phyloP scores from a whole-genome alignment of 2,329 filamentous ascomycete species.

The Alternaria sp. region DNA sequence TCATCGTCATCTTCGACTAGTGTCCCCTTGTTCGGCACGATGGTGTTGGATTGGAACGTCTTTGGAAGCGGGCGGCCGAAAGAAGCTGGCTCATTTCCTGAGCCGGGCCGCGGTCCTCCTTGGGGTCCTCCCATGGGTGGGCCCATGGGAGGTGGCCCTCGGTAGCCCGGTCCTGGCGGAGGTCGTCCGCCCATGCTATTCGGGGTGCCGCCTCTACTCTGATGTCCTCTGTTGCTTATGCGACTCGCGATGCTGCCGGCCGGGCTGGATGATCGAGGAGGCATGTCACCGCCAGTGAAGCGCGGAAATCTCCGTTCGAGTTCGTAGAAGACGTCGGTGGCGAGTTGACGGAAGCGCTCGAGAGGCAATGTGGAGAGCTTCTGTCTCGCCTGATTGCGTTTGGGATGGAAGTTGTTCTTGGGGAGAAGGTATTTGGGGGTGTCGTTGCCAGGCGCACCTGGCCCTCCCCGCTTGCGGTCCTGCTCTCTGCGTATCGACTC shows the following conservation, averaged over 20 bases:
- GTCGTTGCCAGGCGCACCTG: slow-evolving; percentile 57
- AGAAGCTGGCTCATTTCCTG: slow-evolving; percentile 58
- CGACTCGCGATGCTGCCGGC: slow-evolving; percentile 65
- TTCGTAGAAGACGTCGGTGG: slow-evolving; percentile 95
- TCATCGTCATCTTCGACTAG: slow-evolving; percentile 87
- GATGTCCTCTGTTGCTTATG: slow-evolving; percentile 63
- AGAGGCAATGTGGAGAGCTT: slow-evolving; percentile 89
- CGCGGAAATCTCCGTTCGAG: slow-evolving; percentile 87
- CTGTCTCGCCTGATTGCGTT: slow-evolving; percentile 96
- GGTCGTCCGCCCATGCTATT: slow-evolving; percentile 62
- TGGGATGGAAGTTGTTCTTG: slow-evolving; percentile 91
- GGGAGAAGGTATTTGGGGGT: slow-evolving; percentile 73
- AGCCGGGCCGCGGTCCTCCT: slow-evolving; percentile 47
- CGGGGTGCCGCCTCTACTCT: slow-evolving; percentile 64
- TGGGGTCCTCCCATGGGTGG: slow-evolving; percentile 52
- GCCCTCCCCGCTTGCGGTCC: slow-evolving; percentile 57
- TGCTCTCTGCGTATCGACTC: slow-evolving; percentile 88
- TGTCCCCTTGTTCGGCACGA: slow-evolving; percentile 96
- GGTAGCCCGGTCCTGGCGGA: slow-evolving; percentile 45
- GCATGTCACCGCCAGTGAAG: slow-evolving; percentile 75
- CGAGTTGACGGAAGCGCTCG: slow-evolving; percentile 87
- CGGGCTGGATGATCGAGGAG: slow-evolving; percentile 71
- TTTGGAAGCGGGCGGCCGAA: slow-evolving; percentile 82
- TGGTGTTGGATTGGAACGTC: slow-evolving; percentile 93
- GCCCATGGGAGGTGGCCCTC: slow-evolving; percentile 34